Conservation (phyloP, 192 early-diverging fungal species). For the Linnemannia elongata region DNA sequence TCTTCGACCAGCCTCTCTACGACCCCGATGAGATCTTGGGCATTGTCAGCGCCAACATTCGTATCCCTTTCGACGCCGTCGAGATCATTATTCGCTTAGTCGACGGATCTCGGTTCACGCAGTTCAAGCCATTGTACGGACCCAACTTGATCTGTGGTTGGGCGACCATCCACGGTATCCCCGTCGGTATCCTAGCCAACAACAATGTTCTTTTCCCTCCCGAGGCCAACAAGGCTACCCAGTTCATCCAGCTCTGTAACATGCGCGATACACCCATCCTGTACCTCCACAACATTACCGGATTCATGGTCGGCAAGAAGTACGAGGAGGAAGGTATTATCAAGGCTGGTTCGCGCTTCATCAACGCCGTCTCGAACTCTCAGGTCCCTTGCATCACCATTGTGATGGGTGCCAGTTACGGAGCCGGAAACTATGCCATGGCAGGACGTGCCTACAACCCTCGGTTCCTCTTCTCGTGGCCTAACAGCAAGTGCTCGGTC, state of each 20-base stretch:
- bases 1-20: constrained; percentile 70
- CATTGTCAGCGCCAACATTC: constrained; percentile 75
- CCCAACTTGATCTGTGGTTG: constrained; percentile 73
- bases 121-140: constrained; percentile 77
- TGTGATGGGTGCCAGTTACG: constrained; percentile 76
- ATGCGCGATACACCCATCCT: constrained; percentile 68
- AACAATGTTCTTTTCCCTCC: constrained; percentile 73
- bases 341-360: constrained; percentile 75
- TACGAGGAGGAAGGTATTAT: constrained; percentile 79
- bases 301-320: constrained; percentile 77
- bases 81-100: constrained; percentile 76
- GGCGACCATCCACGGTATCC: constrained; percentile 74
- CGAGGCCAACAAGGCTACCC: constrained; percentile 77
- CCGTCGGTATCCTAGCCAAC: constrained; percentile 76
- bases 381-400: constrained; percentile 71
- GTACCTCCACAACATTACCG: constrained; percentile 77
- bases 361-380: constrained; percentile 76
- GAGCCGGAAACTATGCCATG: constrained; percentile 81
- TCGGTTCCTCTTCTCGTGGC: constrained; percentile 75
- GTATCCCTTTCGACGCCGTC: constrained; percentile 72
- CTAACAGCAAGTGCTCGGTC: constrained; percentile 74
- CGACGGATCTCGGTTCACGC: constrained; percentile 72
- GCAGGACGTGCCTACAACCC: constrained; percentile 75
- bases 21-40: constrained; percentile 72
- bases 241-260: constrained; percentile 77